phyloP scores from a whole-genome alignment of 192 early-diverging fungal genomes.

The Coemansia sp. region DNA sequence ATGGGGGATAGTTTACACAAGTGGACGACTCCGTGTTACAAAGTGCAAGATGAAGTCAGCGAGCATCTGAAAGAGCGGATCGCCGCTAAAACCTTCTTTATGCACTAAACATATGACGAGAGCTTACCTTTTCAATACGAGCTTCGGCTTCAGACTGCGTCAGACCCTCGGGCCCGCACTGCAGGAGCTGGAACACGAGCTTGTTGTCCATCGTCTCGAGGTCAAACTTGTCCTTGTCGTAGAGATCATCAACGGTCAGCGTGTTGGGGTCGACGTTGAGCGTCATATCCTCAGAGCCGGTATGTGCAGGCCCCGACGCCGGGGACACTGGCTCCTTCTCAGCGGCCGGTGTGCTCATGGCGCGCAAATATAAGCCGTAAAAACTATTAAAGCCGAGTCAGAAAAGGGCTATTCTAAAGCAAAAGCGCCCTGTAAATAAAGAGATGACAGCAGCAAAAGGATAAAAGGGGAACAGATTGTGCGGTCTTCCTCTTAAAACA shows the following conservation, averaged over 20 bases:
- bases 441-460: not conserved
- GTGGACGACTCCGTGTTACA: no score
- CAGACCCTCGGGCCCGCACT: slow-evolving; percentile 64
- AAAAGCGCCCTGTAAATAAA: not conserved
- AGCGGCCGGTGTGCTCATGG: slow-evolving; percentile 28
- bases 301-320: slow-evolving; percentile 7
- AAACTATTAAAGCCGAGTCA: not conserved
- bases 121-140: slow-evolving; percentile 60
- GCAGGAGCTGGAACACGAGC: slow-evolving; percentile 67
- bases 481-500: slow-evolving; percentile 5
- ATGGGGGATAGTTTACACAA: no score
- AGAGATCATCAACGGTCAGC: slow-evolving; percentile 69
- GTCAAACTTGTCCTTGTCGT: slow-evolving; percentile 80
- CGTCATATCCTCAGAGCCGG: slow-evolving; percentile 33
- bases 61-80: not conserved
- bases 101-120: not conserved
- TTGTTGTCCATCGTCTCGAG: slow-evolving; percentile 75
- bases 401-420: slow-evolving; percentile 1
- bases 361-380: not conserved
- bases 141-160: slow-evolving; percentile 61
- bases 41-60: not conserved
- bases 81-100: not conserved
- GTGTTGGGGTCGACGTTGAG: slow-evolving; percentile 61
- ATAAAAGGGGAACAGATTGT: not conserved
- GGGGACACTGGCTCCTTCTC: slow-evolving; percentile 40